Conservation (phyloP, 352 stramenopile genomes). For the Pythium plurisporium region DNA sequence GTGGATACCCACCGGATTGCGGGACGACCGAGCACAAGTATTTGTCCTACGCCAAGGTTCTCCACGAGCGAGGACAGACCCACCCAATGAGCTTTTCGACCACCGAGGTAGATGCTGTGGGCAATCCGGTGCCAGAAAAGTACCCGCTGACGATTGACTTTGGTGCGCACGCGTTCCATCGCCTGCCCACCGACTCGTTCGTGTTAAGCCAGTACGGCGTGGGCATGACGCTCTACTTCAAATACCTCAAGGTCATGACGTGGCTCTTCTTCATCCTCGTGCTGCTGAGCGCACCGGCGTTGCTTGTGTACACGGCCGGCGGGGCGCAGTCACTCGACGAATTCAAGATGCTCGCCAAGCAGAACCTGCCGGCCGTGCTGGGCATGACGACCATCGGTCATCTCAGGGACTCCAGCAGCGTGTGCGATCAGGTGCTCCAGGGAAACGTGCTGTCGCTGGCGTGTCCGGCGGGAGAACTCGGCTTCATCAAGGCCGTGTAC, state of each 20-base stretch:
- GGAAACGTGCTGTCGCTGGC: constrained; percentile 50
- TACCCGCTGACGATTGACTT: constrained; percentile 68
- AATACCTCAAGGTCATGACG: constrained; percentile 83
- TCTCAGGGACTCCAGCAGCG: constrained; percentile 57
- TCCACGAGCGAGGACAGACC: constrained; percentile 59
- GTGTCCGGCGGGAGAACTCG: constrained; percentile 67
- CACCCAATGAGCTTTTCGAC: constrained; percentile 75
- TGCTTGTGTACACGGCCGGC: constrained; percentile 64
- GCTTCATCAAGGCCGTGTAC: constrained; percentile 76
- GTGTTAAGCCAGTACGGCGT: constrained; percentile 77
- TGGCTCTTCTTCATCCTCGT: constrained; percentile 82
- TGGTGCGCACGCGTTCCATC: constrained; percentile 73
- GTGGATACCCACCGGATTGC: constrained; percentile 72
- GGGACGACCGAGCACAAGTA: constrained; percentile 71
- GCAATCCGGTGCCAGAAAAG: constrained; percentile 46
- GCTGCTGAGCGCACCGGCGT: constrained; percentile 48
- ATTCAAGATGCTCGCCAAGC: constrained; percentile 55
- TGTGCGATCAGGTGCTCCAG: constrained; percentile 58
- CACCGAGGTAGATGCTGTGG: constrained; percentile 45
- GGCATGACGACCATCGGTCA: constrained; percentile 79
- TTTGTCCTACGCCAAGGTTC: constrained; percentile 71
- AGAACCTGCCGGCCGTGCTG: constrained; percentile 63
- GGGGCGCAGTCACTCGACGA: constrained; percentile 53
- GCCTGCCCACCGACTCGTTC: constrained; percentile 63
- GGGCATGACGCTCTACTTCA: constrained; percentile 80